phyloP scores from a whole-genome alignment of 2,329 filamentous ascomycete species.

The Phialophora macrospora region DNA sequence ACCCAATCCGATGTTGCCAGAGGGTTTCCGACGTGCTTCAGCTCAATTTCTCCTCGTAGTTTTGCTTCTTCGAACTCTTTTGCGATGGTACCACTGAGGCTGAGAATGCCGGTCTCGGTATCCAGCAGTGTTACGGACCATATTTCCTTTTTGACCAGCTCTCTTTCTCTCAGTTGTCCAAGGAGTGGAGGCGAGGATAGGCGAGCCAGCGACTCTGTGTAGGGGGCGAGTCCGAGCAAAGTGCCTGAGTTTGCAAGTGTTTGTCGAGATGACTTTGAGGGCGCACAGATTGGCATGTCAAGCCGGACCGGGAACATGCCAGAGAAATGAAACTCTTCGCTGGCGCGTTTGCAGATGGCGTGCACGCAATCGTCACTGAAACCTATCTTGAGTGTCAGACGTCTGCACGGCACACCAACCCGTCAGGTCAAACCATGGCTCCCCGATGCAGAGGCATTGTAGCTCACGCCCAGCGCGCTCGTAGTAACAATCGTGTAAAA shows the following conservation, averaged over 20 bases:
- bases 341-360: conserved; percentile 38
- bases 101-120: conserved; percentile 41
- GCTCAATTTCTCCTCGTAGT: conserved; percentile 38
- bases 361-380: conserved; percentile 37
- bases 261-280: conserved; percentile 39
- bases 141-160: conserved; percentile 37
- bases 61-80: conserved; percentile 39
- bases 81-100: conserved; percentile 43
- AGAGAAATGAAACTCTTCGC: conserved; percentile 37
- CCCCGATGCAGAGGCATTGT: conserved; percentile 40
- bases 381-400: conserved; percentile 23
- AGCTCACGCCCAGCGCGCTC: conserved; percentile 40
- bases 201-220: conserved; percentile 38
- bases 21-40: conserved; percentile 37
- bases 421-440: conserved; percentile 35
- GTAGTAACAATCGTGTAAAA: conserved; percentile 43
- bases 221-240: conserved; percentile 42
- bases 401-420: neutral
- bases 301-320: conserved; percentile 34
- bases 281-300: conserved; percentile 41
- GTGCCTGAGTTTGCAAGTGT: conserved; percentile 41
- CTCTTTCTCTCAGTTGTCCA: conserved; percentile 37
- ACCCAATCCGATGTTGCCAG: conserved; percentile 28
- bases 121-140: conserved; percentile 43
- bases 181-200: conserved; percentile 38